Conservation (phyloP, 257 asterid genomes). For the Rhazya stricta region DNA sequence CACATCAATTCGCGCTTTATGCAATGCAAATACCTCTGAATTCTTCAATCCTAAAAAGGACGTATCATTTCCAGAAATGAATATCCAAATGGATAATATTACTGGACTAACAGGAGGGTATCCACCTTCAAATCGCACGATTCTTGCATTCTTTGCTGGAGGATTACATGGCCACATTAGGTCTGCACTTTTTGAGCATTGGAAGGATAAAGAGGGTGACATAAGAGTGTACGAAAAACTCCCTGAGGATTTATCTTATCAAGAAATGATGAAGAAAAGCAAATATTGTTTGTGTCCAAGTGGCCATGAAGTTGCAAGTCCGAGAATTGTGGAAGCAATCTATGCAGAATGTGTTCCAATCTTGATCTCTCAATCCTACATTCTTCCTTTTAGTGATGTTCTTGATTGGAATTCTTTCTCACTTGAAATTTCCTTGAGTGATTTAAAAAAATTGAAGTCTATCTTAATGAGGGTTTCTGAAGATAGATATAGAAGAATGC, state of each 20-base stretch:
- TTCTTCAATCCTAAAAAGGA: conserved; percentile 69
- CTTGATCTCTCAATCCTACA: conserved; percentile 41
- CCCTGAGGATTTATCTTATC: conserved; percentile 33
- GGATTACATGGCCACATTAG: conserved; percentile 50
- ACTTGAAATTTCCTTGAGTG: conserved; percentile 33
- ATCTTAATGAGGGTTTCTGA: conserved; percentile 41
- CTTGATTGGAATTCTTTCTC: conserved; percentile 53
- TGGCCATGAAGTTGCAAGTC: conserved; percentile 71
- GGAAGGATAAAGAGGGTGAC: conserved; percentile 45
- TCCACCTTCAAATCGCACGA: conserved; percentile 25
- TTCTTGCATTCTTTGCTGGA: conserved; percentile 67
- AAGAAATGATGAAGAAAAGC: conserved; percentile 38
- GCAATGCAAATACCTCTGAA: conserved; percentile 74
- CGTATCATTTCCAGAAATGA: conserved; percentile 54
- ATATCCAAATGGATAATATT: conserved; percentile 32
- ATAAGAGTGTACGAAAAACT: conserved; percentile 34
- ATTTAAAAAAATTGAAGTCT: conserved; percentile 42
- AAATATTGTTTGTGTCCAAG: conserved; percentile 65
- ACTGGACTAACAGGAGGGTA: conserved; percentile 14
- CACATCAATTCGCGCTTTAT: conserved; percentile 58
- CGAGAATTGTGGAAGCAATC: conserved; percentile 63
- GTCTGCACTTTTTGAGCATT: conserved; percentile 34
- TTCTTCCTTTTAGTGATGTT: conserved; percentile 56
- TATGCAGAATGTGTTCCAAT: conserved; percentile 67
- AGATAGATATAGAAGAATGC: conserved; percentile 41